phyloP scores from a whole-genome alignment of 495 filamentous ascomycete species.

The Hyaloscypha hepaticicola region DNA sequence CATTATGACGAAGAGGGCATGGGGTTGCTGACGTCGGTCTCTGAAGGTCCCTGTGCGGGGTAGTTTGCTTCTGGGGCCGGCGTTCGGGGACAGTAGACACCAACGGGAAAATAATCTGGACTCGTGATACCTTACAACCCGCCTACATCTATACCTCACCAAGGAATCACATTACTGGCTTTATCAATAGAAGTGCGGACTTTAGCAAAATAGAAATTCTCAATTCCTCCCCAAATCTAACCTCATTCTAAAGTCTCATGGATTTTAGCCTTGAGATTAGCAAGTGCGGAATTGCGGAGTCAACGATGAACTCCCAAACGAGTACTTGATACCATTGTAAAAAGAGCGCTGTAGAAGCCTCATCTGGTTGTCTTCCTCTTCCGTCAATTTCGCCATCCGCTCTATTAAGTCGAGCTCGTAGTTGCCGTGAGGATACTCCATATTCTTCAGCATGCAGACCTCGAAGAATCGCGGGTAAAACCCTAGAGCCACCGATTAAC shows the following conservation, averaged over 20 bases:
- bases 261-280: slow-evolving; percentile 6
- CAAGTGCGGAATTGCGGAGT: background rate
- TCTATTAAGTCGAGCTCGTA: slow-evolving; percentile 5
- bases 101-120: too few relatives aligned
- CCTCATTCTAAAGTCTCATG: slow-evolving; percentile 4
- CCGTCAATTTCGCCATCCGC: background rate
- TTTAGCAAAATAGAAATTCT: too few relatives aligned
- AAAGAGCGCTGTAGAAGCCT: slow-evolving; percentile 5
- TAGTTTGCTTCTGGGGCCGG: background rate
- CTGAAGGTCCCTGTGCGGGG: background rate
- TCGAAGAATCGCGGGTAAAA: slow-evolving; percentile 32
- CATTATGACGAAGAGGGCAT: background rate
- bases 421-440: background rate
- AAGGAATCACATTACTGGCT: too few relatives aligned
- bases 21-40: background rate
- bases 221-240: too few relatives aligned
- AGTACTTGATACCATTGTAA: slow-evolving; percentile 10
- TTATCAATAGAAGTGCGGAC: too few relatives aligned
- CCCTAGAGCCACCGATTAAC: too few relatives aligned
- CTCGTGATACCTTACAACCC: too few relatives aligned
- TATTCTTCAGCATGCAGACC: slow-evolving; percentile 9
- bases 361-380: slow-evolving; percentile 7
- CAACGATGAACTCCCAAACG: slow-evolving; percentile 4
- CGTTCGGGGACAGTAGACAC: too few relatives aligned
- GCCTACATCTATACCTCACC: too few relatives aligned